A percentile compares a stretch with the other conserved stretches of the same genome.
phyloP scores from a whole-genome alignment of 163 green algal species.

The Chlorella variabilis region DNA sequence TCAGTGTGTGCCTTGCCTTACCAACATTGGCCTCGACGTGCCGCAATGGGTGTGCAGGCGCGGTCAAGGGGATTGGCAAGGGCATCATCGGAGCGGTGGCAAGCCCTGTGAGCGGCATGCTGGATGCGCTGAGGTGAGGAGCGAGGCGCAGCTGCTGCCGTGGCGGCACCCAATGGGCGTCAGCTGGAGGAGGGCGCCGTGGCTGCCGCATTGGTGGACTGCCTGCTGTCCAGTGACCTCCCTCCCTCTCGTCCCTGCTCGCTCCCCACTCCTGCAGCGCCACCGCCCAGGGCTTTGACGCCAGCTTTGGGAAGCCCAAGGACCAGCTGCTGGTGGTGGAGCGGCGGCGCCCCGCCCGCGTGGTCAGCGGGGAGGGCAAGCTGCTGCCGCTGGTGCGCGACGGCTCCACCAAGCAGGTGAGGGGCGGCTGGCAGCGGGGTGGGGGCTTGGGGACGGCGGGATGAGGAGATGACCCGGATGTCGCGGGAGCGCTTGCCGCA shows the following conservation, averaged over 20 bases:
- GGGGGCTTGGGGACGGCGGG: neutral
- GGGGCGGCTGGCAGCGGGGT: neutral
- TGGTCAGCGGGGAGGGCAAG: conserved; percentile 73
- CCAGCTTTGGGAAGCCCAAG: conserved; percentile 49
- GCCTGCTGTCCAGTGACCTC: too few relatives aligned
- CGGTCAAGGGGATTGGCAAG: conserved; percentile 81
- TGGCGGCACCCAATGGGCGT: too few relatives aligned
- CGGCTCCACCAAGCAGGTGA: conserved; percentile 49
- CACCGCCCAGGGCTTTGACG: conserved; percentile 77
- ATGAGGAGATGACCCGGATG: too few relatives aligned
- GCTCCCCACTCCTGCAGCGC: neutral
- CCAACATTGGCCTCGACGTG: too few relatives aligned
- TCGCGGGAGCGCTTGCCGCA: too few relatives aligned
- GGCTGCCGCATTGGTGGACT: too few relatives aligned
- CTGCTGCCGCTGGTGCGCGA: conserved; percentile 72
- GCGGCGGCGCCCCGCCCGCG: conserved; percentile 62
- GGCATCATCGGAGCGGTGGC: conserved; percentile 84
- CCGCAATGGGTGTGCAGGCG: conserved; percentile 65
- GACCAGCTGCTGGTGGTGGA: conserved; percentile 58
- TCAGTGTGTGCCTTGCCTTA: neutral
- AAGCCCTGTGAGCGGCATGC: conserved; percentile 76
- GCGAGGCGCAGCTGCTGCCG: too few relatives aligned
- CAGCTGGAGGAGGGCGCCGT: too few relatives aligned
- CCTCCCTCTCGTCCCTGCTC: neutral
- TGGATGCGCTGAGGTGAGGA: conserved; percentile 66